Base-by-base conservation (phyloP, 345 rosid species). In the Arabidopsis suecica region DNA sequence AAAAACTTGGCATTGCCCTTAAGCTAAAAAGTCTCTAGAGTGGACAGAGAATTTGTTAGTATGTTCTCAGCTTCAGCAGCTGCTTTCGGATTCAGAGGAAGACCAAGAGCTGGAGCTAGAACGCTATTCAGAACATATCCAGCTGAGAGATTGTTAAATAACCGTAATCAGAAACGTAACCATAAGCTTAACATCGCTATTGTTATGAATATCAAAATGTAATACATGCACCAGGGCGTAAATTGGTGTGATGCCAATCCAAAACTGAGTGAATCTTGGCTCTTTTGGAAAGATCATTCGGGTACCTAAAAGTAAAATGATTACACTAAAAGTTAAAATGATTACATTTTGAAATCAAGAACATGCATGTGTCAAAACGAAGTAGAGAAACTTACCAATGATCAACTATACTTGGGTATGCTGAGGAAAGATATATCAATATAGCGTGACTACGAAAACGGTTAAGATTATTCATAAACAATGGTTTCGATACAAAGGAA, bases 171-270 rank as follows among this genome's bases (percentile, higher is more conserved):
- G 3, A 63, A 49, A 30, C n/a, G n/a, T n/a, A n/a, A n/a, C n/a
- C n/a, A n/a, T n/a, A n/a, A n/a, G n/a, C n/a, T n/a, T n/a, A n/a
- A n/a, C 40, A 40, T 58, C 45, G 5, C 45, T 45, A 69, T 32
- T n/a, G 6, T 60, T 42, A 53, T 41, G 34, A 38, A 18, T 58
- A 86, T 93, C 89, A n/a, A n/a, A n/a, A n/a, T n/a, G n/a, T n/a
- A n/a, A n/a, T n/a, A n/a, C n/a, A n/a, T 83, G 96, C 82, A 41
- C 96, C 96, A 28, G 55, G 58, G 64, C 98, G 93, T 79, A 93
- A 78, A 76, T 85, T 86, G 33, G 89, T 80, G 80, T 93, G 98
- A 81, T 90, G 96, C 98, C 98, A 93, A 57, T 93, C 89, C 83
- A 93, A 72, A 45, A 88, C 89, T 8, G 98, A 91, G 22, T 91